These are phyloP conservation scores for Avicennia marina DNA, from an alignment of 257 asterid genomes.

Conservation along the genomic window DNA sequence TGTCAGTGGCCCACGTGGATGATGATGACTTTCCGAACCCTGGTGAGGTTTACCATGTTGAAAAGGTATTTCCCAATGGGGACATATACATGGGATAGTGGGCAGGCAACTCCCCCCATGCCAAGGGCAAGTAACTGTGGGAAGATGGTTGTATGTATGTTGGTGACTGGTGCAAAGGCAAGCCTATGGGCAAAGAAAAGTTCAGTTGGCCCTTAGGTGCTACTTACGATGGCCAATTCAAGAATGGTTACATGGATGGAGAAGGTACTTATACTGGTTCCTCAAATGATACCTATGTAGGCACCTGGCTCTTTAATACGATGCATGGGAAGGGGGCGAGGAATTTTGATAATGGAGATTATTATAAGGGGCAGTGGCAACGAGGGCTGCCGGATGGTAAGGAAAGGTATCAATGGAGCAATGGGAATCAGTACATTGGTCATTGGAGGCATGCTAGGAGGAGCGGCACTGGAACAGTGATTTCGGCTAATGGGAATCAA, in stretches of 20 bases:
- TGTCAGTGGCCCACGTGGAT: conserved; percentile 95
- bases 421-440: neutral
- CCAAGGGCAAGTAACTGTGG: conserved; percentile 2
- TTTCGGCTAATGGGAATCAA: neutral
- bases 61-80: neutral
- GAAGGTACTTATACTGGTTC: conserved; percentile 6
- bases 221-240: conserved; percentile 5
- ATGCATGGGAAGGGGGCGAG: conserved; percentile 3
- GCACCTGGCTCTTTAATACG: conserved; percentile 1
- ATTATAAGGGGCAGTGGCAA: neutral
- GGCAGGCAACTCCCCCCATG: conserved; percentile 3
- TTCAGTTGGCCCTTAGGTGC: conserved; percentile 8
- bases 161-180: conserved; percentile 7
- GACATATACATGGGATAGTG: conserved; percentile 2
- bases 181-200: neutral
- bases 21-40: conserved; percentile 65
- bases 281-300: neutral
- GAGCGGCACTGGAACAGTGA: neutral
- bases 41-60: neutral
- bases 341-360: neutral
- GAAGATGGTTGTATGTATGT: conserved; percentile 8
- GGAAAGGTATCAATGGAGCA: conserved; percentile 5
- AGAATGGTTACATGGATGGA: conserved; percentile 12
- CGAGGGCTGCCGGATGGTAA: conserved; percentile 2
- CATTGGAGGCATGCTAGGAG: neutral